Evolutionary conservation across 768 basidiomycete genomes (phyloP), one percentile per base, ranked within the genome.

Genomic region (Asterophora lycoperdoides): DNA sequence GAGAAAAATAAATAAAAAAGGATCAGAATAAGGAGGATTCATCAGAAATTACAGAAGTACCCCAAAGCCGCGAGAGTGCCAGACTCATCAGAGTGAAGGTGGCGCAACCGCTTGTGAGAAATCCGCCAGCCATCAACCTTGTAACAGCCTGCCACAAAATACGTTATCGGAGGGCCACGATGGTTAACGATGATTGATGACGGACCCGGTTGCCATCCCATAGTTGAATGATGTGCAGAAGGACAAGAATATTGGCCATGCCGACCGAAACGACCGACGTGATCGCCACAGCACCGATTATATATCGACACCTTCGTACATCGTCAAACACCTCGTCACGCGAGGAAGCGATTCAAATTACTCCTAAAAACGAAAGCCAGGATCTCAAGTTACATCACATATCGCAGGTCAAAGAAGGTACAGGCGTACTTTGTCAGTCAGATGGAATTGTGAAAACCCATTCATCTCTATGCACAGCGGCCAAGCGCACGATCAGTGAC

Each of bases 201-300:
- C 57, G 34, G 28, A 53, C 48, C 3, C 17, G 60, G 2, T 64
- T 57, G 38, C 61, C 61, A n/a, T 72, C 67, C 70, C 70, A 72
- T 8, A 71, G 56, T 10, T 61, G 52, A 20, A 66, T 51, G 0
- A 72, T 66, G 18, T 68, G 64, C 19, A 69, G 45, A 15, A 70
- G 60, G 20, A 69, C 64, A 65, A 61, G 44, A 28, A 64, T 33
- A 51, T 68, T 67, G 14, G 63, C 64, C 13, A 66, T 56, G 7
- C 56, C 60, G 8, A 65, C 49, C 2, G 71, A 67, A 7, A 58
- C 43, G 17, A 67, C 49, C 7, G 62, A 58, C 29, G 61, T 19
- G 49, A 62, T 54, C 2, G 63, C 53, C 1, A 54, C 44, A 2
- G 46, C 49, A 46, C 57, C 49, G 7, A 70, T n/a, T 37, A 68